Evolutionary conservation across 1,139 yeast species (phyloP).

Genomic region (Nakaseomyces uthaithaninus): DNA sequence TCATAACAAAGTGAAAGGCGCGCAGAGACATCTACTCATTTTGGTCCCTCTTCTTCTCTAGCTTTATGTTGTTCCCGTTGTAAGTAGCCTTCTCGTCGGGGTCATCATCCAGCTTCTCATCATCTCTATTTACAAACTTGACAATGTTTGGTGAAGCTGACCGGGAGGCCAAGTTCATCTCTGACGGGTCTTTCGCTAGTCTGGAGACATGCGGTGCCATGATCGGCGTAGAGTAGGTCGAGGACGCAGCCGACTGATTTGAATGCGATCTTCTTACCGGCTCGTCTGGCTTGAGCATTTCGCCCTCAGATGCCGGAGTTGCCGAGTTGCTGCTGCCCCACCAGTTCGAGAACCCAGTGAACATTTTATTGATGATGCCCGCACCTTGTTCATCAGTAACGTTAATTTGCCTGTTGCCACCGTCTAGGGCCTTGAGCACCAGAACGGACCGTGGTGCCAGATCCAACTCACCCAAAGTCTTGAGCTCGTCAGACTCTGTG

Average conservation of each 20-base stretch:
- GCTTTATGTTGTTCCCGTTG: conserved; percentile 40
- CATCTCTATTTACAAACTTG: conserved; percentile 21
- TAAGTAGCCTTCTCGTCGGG: conserved; percentile 36
- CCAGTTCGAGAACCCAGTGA: conserved; percentile 30
- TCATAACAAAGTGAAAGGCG: background rate
- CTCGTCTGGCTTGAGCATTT: background rate
- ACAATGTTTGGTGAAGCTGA: conserved; percentile 28
- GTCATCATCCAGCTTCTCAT: conserved; percentile 21
- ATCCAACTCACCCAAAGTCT: conserved; percentile 40
- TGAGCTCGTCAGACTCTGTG: conserved; percentile 47
- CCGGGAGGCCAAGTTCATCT: conserved; percentile 18
- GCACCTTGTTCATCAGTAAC: conserved; percentile 23
- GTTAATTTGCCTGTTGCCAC: conserved; percentile 7
- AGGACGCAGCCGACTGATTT: conserved; percentile 21
- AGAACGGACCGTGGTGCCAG: conserved; percentile 61
- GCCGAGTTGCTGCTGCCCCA: conserved; percentile 19
- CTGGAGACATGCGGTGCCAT: conserved; percentile 2
- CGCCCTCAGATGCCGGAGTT: background rate
- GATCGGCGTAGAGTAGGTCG: conserved; percentile 25
- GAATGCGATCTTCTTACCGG: background rate
- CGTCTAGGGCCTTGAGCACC: conserved; percentile 26
- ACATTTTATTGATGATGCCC: conserved; percentile 31
- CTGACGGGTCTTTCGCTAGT: conserved; percentile 18
- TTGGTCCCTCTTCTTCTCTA: conserved; percentile 36
- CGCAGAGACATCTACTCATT: background rate